Evolutionary conservation across 306 rosid species (phyloP), one percentile per base, ranked within the genome.

Genomic region (Argentina anserina): DNA sequence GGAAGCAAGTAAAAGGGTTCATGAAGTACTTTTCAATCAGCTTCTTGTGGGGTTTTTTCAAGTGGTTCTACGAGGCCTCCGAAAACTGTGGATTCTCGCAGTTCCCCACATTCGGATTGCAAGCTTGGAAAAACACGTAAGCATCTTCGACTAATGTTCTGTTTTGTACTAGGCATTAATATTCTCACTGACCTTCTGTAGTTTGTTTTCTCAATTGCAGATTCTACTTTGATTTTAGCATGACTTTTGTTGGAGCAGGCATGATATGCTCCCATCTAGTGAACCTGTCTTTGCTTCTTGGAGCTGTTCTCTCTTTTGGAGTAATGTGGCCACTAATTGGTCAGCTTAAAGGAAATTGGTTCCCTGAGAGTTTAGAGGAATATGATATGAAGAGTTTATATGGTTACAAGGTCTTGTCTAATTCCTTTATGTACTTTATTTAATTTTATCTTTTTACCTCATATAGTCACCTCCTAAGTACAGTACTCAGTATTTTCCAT

Each of bases 221-320:
- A 59, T 93, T 93, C 85, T 93, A 83, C 81, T 93, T 91, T 75
- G 92, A 93, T 75, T 93, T 93, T 71, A 77, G 86, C 70, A 74
- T 73, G 78, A 89, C 97, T 47, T 93, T 33, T 70, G 96, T 93
- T 65, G 98, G 98, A 84, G 93, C 98, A 52, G 98, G 98, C 72
- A 93, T 93, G 98, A 91, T 93, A 68, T 91, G 97, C 67, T 93
- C 98, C 26, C 97, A 91, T 78, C 69, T 82, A 25, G 96, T 93
- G 50, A 93, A 93, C 84, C 42, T 91, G 81, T 93, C 98, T 46
- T 73, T 93, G 87, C 91, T 93, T 41, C 87, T 93, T 11, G 97
- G 98, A 78, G 96, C 96, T 8, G 90, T 91, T 75, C 75, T 93
- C 36, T 89, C 98, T 25, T 85, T 67, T 73, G 98, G 96, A 20